A percentile compares a stretch with the other conserved stretches of the same genome.
Evolutionary conservation across 108 stramenopile species (phyloP).

Genomic region (Cyclotella atomus): DNA sequence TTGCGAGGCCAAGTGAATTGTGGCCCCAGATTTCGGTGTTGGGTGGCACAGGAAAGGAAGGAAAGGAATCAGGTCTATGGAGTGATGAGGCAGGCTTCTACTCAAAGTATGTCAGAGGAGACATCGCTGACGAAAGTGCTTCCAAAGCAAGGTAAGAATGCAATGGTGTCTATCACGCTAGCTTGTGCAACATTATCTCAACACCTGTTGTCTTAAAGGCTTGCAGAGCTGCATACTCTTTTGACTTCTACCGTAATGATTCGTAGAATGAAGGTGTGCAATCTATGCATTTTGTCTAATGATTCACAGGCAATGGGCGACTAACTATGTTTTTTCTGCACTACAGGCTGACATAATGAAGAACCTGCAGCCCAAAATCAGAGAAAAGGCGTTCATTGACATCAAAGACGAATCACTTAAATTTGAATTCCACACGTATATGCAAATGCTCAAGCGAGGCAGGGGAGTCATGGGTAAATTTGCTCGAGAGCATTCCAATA

Average conservation of each 20-base stretch:
- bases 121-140: slow-evolving; percentile 24
- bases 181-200: no score
- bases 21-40: slow-evolving; percentile 93
- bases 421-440: slow-evolving; percentile 54
- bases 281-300: background rate
- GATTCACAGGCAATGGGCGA: no score
- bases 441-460: slow-evolving; percentile 66
- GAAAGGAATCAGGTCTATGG: slow-evolving; percentile 61
- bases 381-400: slow-evolving; percentile 71
- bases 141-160: slow-evolving; percentile 22
- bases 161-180: no score
- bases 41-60: slow-evolving; percentile 50
- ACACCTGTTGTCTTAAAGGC: slow-evolving; percentile 14
- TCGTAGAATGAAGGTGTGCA: slow-evolving; percentile 82
- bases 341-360: slow-evolving; percentile 83
- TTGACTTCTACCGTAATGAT: slow-evolving; percentile 95
- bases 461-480: slow-evolving; percentile 75
- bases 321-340: background rate
- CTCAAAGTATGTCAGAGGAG: slow-evolving; percentile 76
- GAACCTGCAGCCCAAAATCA: slow-evolving; percentile 84
- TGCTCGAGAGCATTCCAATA: slow-evolving; percentile 47
- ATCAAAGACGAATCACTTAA: slow-evolving; percentile 50
- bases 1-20: slow-evolving; percentile 93
- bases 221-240: slow-evolving; percentile 92
- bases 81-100: slow-evolving; percentile 74